phyloP scores from a whole-genome alignment of 2,329 filamentous ascomycete species.

The Xylaria sp. region DNA sequence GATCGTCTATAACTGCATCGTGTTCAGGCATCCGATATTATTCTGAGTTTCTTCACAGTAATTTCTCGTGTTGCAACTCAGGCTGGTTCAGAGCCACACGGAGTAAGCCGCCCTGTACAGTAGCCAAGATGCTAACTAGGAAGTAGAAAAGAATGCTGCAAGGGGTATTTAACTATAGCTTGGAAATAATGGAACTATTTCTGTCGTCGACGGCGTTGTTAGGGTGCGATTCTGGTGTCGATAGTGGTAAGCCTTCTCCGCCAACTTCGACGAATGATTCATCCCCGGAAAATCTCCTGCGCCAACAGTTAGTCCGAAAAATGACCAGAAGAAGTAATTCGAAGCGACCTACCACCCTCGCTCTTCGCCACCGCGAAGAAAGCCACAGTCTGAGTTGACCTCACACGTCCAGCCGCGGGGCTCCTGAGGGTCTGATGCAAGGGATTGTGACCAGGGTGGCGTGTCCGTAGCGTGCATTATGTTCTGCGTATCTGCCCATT shows the following conservation, averaged over 20 bases:
- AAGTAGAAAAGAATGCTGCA: not conserved
- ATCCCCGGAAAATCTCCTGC: constrained; percentile 55
- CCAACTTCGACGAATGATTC: constrained; percentile 52
- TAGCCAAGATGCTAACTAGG: not conserved
- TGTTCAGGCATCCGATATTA: not conserved
- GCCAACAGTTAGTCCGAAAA: constrained; percentile 31
- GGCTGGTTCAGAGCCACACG: constrained; percentile 18
- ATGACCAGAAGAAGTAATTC: constrained; percentile 24
- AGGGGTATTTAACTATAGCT: constrained; percentile 31
- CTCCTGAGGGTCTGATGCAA: constrained; percentile 49
- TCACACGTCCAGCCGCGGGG: constrained; percentile 76
- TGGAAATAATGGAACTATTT: constrained; percentile 14
- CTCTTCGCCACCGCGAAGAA: constrained; percentile 82
- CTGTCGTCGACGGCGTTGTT: constrained; percentile 34
- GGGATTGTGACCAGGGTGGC: constrained; percentile 41
- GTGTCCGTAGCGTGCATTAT: constrained; percentile 41
- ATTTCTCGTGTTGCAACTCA: not conserved
- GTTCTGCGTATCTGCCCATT: constrained; percentile 16
- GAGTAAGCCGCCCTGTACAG: constrained; percentile 8
- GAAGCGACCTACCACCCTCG: constrained; percentile 79
- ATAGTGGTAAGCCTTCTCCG: constrained; percentile 40
- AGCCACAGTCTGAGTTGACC: constrained; percentile 85
- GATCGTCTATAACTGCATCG: not conserved
- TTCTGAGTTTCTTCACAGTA: not conserved
- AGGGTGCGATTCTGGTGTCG: constrained; percentile 42